Evolutionary conservation across 306 rosid species (phyloP).

Genomic region (Cicer bijugum): DNA sequence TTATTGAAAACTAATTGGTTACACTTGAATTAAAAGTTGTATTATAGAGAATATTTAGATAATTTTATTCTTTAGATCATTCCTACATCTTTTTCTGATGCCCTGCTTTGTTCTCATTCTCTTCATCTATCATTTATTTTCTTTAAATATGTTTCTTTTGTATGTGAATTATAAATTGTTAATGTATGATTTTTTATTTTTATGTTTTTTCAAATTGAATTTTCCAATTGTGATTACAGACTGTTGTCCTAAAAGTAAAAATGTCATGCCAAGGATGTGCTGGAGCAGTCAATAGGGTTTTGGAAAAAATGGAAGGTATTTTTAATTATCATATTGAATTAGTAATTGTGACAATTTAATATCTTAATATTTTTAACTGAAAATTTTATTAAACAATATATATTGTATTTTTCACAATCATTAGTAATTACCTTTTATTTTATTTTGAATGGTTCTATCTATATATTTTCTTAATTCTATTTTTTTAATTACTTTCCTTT

Average conservation of each 20-base stretch:
- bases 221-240: slow-evolving; percentile 57
- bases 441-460: too few species aligned
- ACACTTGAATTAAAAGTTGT: too few species aligned
- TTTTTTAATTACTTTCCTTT: too few species aligned
- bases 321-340: background rate
- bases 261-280: slow-evolving; percentile 94
- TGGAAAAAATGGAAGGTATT: slow-evolving; percentile 88
- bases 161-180: background rate
- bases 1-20: too few species aligned
- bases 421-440: too few species aligned
- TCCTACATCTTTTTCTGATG: background rate
- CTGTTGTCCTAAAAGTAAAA: slow-evolving; percentile 83
- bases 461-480: too few species aligned
- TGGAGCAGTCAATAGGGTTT: slow-evolving; percentile 92
- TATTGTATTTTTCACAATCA: too few species aligned
- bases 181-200: background rate
- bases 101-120: background rate
- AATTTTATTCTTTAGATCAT: too few species aligned
- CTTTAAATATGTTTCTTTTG: background rate
- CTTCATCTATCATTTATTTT: background rate
- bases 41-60: too few species aligned
- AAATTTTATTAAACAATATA: background rate
- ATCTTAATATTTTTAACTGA: background rate
- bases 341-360: background rate
- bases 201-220: background rate